A percentile compares a stretch with the other conserved stretches of the same genome.
Conservation (phyloP, 352 stramenopile genomes). For the Blastocystis sp. region DNA sequence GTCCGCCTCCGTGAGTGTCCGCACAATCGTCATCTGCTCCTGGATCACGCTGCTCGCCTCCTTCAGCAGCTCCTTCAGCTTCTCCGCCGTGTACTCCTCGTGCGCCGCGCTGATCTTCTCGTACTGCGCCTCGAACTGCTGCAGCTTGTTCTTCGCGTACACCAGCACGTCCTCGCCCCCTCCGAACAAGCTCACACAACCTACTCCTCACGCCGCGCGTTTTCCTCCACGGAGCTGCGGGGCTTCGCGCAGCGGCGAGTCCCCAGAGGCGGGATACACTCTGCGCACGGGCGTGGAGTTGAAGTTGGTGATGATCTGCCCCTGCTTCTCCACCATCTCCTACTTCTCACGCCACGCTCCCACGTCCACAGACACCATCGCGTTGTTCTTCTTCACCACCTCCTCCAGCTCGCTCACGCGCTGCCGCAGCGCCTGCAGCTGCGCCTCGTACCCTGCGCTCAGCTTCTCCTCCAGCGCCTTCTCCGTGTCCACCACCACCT, state of each 20-base stretch:
- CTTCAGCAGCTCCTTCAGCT: conserved; percentile 21
- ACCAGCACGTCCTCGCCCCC: conserved; percentile 35
- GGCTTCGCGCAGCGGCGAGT: neutral
- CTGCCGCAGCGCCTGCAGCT: conserved; percentile 5
- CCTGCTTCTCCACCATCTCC: conserved; percentile 45
- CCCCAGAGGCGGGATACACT: neutral
- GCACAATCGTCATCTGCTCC: conserved; percentile 35
- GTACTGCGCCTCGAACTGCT: conserved; percentile 61
- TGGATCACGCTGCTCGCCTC: conserved; percentile 62
- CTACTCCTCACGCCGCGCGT: neutral
- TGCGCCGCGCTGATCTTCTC: conserved; percentile 25
- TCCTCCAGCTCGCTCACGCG: conserved; percentile 36
- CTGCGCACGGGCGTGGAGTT: conserved; percentile 20
- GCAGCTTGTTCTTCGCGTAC: conserved; percentile 49
- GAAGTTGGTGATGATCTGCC: conserved; percentile 14
- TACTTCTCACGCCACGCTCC: neutral
- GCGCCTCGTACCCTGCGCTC: conserved; percentile 1
- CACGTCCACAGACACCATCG: neutral
- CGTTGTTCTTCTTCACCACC: conserved; percentile 19
- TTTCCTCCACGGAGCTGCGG: conserved; percentile 18
- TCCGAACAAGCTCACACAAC: conserved; percentile 50
- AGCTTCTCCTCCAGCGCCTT: conserved; percentile 42
- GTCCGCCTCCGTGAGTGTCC: neutral
- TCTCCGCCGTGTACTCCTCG: conserved; percentile 34
- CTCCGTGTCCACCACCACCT: conserved; percentile 4